Evolutionary conservation across 1,284 basidiomycete species (phyloP).

Genomic region (Tilletia indica): DNA sequence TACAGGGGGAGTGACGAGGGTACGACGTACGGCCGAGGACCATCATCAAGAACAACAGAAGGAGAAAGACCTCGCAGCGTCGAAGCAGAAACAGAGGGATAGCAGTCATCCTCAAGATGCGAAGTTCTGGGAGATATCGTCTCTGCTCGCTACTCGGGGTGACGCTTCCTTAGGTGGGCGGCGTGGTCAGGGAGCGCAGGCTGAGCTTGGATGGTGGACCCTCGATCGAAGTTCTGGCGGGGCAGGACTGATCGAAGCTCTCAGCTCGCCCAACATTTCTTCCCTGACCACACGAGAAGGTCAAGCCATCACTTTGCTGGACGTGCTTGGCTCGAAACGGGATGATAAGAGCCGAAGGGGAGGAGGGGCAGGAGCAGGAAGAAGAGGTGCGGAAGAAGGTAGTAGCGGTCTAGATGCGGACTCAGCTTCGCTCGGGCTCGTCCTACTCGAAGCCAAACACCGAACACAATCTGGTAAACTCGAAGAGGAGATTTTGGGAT

Average conservation of each 20-base stretch:
- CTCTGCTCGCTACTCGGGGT: neutral
- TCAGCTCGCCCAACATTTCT: neutral
- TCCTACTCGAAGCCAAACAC: neutral
- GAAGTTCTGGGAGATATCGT: constrained; percentile 14
- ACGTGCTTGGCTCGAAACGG: neutral
- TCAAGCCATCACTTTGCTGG: neutral
- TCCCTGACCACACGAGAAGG: neutral
- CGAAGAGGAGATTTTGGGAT: constrained; percentile 4
- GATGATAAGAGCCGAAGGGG: neutral
- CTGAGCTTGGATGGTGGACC: constrained; percentile 8
- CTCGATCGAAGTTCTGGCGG: neutral
- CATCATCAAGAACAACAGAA: constrained; percentile 8
- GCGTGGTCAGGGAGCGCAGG: neutral
- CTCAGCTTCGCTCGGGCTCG: neutral
- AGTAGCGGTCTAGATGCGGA: neutral
- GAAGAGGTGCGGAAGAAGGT: neutral
- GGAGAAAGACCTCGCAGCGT: neutral
- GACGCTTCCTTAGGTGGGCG: neutral
- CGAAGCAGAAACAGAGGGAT: neutral
- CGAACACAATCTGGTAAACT: constrained; percentile 1
- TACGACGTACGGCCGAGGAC: neutral
- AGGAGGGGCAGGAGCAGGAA: no score
- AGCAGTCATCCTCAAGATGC: constrained; percentile 6
- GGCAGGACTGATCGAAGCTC: neutral
- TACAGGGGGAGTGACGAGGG: neutral